Evolutionary conservation across 805 yeast genomes (phyloP).

Genomic region (Blastobotrys mokoenaii): DNA sequence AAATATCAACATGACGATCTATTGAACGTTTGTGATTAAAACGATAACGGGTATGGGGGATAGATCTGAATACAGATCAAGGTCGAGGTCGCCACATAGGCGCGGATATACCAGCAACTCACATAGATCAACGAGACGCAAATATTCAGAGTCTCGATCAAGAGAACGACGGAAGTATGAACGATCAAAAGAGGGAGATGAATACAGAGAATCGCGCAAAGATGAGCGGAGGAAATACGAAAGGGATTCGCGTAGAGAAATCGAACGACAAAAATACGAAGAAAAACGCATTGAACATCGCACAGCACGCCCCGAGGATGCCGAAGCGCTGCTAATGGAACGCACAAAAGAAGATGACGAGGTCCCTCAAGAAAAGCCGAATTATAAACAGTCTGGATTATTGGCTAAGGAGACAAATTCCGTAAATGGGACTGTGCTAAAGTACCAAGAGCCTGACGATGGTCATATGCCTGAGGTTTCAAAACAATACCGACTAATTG

Average conservation of each 20-base stretch:
- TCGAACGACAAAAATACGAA: neutral
- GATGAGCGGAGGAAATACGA: neutral
- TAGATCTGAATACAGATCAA: too few relatives aligned
- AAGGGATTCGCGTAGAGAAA: neutral
- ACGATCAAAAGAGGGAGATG: neutral
- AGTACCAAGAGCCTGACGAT: conserved; percentile 30
- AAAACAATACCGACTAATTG: conserved; percentile 24
- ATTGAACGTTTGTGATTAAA: too few relatives aligned
- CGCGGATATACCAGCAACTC: too few relatives aligned
- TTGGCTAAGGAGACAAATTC: conserved; percentile 30
- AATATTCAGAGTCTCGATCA: neutral
- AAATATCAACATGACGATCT: too few relatives aligned
- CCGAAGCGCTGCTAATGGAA: neutral
- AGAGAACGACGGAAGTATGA: neutral
- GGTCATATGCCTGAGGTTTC: conserved; percentile 20
- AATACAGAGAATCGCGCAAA: neutral
- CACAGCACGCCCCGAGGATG: neutral
- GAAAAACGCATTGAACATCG: neutral
- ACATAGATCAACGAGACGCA: too few relatives aligned
- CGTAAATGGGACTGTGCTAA: conserved; percentile 30
- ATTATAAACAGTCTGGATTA: conserved; percentile 36
- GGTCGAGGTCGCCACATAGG: too few relatives aligned
- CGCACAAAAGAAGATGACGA: neutral
- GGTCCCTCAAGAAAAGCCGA: conserved; percentile 20
- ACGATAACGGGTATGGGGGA: too few relatives aligned